Evolutionary conservation across 2,329 filamentous ascomycete genomes (phyloP), one percentile per base, ranked within the genome.

Genomic region (Fusarium sp.): DNA sequence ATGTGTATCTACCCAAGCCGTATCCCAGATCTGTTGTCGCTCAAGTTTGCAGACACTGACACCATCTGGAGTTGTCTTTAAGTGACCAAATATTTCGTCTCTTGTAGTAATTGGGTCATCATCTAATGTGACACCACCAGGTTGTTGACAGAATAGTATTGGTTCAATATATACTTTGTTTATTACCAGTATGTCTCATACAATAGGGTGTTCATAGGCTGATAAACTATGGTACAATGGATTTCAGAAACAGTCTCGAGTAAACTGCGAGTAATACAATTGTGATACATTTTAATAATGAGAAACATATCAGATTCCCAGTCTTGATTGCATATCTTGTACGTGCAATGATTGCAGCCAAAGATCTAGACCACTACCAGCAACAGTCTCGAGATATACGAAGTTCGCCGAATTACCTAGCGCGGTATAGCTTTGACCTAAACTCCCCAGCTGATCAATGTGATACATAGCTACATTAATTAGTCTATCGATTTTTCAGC

Each of bases 81-180:
- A 36, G 10, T 26, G 10, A 12, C 9, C 3, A 3, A 22, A 28
- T 38, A 17, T 38, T 26, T 26, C 13, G 17, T 26, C 18, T 52
- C 50, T 54, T 14, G 18, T 7, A 28, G 4, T 26, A 18, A 2
- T 12, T 22, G 7, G 8, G 8, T 1, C 5, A 15, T 13, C 5
- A 22, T 17, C 10, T 12, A 3, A 38, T n/a, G 2, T 7, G 10
- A 2, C 3, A 28, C 18, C 7, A 17, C 18, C 5, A 11, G 6
- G 32, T 4, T 26, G 22, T 8, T 14, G 1, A 14, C 7, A 5
- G 12, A 14, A 34, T 9, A 2, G 30, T 5, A 24, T 22, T 6
- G 17, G 10, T 8, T 30, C 5, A 17, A 12, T n/a, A 13, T 5
- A 6, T 4, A 5, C 5, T 4, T 30, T 15, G 4, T 12, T 47